phyloP scores from a whole-genome alignment of 2,329 filamentous ascomycete genomes.

The Chrysoporthe puriensis region DNA sequence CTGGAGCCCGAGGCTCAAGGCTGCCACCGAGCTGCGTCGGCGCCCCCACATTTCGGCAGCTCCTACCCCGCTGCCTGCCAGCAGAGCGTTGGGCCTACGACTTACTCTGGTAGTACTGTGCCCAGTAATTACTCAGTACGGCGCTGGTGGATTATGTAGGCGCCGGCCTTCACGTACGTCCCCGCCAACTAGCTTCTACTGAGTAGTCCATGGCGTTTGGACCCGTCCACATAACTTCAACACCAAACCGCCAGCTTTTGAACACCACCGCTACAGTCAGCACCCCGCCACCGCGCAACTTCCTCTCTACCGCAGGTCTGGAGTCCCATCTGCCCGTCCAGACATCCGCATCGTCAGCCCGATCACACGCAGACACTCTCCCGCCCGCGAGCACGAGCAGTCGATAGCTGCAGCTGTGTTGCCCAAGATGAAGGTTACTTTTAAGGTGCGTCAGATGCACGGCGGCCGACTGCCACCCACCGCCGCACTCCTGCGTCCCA shows the following conservation, averaged over 20 bases:
- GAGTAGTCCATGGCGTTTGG: neutral
- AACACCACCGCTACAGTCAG: neutral
- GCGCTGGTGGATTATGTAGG: neutral
- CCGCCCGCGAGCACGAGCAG: slow-evolving; percentile 28
- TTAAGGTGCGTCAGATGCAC: slow-evolving; percentile 54
- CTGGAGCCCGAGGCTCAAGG: slow-evolving; percentile 1
- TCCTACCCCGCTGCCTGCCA: slow-evolving; percentile 14
- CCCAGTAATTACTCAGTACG: too few relatives aligned
- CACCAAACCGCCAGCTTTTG: slow-evolving; percentile 3
- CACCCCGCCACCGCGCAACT: neutral
- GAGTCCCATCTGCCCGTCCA: neutral
- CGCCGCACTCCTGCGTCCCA: neutral
- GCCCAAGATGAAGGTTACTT: slow-evolving; percentile 70
- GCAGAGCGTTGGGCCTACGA: neutral
- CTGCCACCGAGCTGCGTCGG: slow-evolving; percentile 18
- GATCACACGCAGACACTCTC: slow-evolving; percentile 1
- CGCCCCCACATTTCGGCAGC: neutral
- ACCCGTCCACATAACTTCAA: neutral
- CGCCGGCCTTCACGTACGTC: slow-evolving; percentile 2
- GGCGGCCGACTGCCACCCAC: neutral
- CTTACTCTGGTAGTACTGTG: too few relatives aligned
- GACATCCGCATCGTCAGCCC: slow-evolving; percentile 5
- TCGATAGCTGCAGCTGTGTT: slow-evolving; percentile 40
- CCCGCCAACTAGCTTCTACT: slow-evolving; percentile 3
- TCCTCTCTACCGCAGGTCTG: neutral